A percentile compares a stretch with the other conserved stretches of the same genome.
These are phyloP conservation scores for Gossypium lobatum DNA, from an alignment of 441 rosid genomes.

Conservation along the genomic window DNA sequence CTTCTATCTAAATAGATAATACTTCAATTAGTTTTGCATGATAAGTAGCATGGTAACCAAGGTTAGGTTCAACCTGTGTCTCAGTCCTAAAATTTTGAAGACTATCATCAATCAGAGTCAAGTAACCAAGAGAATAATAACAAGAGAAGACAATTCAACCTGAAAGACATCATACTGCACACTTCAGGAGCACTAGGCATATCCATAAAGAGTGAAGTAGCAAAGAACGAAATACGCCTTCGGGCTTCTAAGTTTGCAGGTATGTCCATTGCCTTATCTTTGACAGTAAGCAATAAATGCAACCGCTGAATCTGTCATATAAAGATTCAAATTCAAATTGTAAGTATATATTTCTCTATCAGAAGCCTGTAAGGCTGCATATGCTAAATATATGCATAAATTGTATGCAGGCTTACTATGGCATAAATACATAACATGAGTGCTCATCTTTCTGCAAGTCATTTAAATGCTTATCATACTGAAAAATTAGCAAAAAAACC, in stretches of 20 bases:
- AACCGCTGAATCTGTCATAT: slow-evolving; percentile 71
- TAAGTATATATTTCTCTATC: slow-evolving; percentile 10
- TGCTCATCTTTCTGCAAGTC: neutral
- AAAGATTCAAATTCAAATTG: slow-evolving; percentile 21
- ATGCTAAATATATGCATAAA: neutral
- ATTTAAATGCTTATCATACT: neutral
- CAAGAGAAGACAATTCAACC: slow-evolving; percentile 41
- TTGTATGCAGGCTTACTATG: neutral
- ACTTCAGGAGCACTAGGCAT: slow-evolving; percentile 91
- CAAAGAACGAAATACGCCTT: slow-evolving; percentile 89
- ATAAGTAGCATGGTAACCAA: neutral
- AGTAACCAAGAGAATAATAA: slow-evolving; percentile 8
- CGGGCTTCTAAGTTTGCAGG: slow-evolving; percentile 87
- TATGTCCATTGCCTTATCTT: slow-evolving; percentile 87
- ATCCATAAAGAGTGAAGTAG: slow-evolving; percentile 92
- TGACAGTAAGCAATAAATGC: slow-evolving; percentile 66
- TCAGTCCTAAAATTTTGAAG: neutral
- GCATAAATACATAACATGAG: neutral
- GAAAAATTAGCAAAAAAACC: neutral
- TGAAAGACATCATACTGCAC: slow-evolving; percentile 89
- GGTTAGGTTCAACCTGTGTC: neutral
- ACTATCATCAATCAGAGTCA: neutral
- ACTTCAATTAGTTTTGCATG: neutral
- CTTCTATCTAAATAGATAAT: neutral
- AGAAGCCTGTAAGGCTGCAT: neutral